Conservation (phyloP, 306 rosid species). For the Lathyrus tuberosus region DNA sequence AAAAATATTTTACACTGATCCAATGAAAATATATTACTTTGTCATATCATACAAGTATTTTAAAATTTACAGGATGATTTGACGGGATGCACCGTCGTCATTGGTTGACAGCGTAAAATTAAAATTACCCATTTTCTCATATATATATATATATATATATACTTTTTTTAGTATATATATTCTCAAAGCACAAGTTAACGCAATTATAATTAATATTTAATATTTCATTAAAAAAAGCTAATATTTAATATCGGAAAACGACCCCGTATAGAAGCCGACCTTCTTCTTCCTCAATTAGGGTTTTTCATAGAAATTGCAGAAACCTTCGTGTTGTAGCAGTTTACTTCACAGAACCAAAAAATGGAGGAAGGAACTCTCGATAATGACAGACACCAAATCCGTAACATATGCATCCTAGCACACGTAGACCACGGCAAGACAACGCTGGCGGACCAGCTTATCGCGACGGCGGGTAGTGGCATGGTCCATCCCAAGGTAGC, state of each 20-base stretch:
- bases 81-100: no score
- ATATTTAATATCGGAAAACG: neutral
- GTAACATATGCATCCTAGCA: conserved; percentile 84
- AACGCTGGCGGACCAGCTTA: conserved; percentile 87
- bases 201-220: no score
- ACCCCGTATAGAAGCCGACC: neutral
- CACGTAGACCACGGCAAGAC: conserved; percentile 98
- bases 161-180: no score
- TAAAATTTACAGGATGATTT: no score
- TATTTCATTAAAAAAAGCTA: no score
- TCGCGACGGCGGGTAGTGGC: conserved; percentile 67
- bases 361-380: conserved; percentile 46
- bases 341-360: neutral
- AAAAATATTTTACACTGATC: no score
- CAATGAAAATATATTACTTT: no score
- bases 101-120: no score
- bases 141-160: no score
- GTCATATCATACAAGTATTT: no score
- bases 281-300: neutral
- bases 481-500: conserved; percentile 80
- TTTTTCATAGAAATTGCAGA: neutral
- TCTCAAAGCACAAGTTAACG: no score
- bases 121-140: no score
- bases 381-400: conserved; percentile 49
- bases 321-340: neutral